Percentiles rank a stretch among this genome's conserved stretches.
Evolutionary conservation across 148 eudicot species (phyloP).

Genomic region (Selenicereus undatus): DNA sequence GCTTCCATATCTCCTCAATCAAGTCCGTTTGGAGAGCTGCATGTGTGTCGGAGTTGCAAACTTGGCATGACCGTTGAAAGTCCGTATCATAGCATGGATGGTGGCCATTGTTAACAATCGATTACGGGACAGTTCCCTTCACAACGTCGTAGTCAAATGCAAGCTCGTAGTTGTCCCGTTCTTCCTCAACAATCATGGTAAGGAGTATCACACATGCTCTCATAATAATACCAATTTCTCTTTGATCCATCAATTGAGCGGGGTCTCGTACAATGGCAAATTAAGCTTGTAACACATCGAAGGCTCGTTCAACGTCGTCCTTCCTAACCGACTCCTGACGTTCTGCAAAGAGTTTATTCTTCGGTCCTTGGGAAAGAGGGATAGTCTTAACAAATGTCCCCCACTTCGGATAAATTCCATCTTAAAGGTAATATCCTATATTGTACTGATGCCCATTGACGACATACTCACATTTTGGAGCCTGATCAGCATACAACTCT

Average conservation of each 20-base stretch:
- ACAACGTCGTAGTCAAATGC: not conserved
- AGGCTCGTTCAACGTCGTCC: slow-evolving; percentile 9
- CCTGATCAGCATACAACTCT: not conserved
- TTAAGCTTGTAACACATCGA: slow-evolving; percentile 4
- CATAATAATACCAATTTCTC: not conserved
- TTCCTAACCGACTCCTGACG: slow-evolving; percentile 2
- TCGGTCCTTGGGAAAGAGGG: not conserved
- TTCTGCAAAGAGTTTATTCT: not conserved
- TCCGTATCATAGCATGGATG: not conserved
- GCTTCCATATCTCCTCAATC: no score
- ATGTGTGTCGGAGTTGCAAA: no score
- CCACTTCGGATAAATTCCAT: slow-evolving; percentile 14
- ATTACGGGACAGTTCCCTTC: not conserved
- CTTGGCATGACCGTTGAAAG: no score
- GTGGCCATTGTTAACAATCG: not conserved
- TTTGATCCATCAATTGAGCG: not conserved
- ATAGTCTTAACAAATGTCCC: not conserved
- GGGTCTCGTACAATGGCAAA: not conserved
- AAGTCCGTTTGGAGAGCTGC: no score
- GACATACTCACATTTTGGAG: not conserved
- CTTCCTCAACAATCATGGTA: not conserved
- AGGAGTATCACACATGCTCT: not conserved
- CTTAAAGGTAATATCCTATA: no score
- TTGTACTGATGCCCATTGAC: not conserved
- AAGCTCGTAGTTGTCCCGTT: not conserved